Conservation (phyloP, 768 basidiomycete genomes). For the Crepidotus variabilis region DNA sequence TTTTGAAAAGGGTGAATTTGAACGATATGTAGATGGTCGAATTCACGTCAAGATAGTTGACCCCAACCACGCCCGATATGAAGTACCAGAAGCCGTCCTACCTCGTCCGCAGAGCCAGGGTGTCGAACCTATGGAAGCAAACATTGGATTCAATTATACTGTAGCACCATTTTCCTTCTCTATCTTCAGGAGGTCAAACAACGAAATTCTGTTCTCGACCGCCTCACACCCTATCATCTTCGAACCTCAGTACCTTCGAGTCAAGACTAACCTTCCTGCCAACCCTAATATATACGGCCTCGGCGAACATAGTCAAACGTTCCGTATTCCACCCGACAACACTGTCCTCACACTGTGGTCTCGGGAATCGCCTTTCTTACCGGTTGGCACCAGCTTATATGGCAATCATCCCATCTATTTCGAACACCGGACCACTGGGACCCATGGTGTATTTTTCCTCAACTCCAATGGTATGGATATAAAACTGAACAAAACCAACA, state of each 20-base stretch:
- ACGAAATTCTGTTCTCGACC: conserved; percentile 60
- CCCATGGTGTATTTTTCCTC: conserved; percentile 67
- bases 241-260: conserved; percentile 72
- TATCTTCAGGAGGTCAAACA: conserved; percentile 42
- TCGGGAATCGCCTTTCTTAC: conserved; percentile 59
- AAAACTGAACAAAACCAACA: conserved; percentile 48
- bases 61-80: conserved; percentile 44
- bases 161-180: conserved; percentile 59
- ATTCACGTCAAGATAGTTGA: conserved; percentile 66
- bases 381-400: conserved; percentile 58
- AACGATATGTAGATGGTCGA: conserved; percentile 36
- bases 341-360: conserved; percentile 57
- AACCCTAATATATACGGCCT: conserved; percentile 74
- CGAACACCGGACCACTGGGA: conserved; percentile 61
- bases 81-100: conserved; percentile 60
- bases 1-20: too few species aligned
- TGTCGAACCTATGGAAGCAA: conserved; percentile 26
- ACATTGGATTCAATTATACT: conserved; percentile 61
- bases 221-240: conserved; percentile 60
- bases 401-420: conserved; percentile 72
- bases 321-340: conserved; percentile 50
- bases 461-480: conserved; percentile 79
- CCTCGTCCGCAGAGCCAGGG: conserved; percentile 42
- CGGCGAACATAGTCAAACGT: conserved; percentile 66
- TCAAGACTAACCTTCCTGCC: conserved; percentile 58